These are phyloP conservation scores for Ophiostoma australiae DNA, from an alignment of 2,329 filamentous ascomycete species.

Conservation along the genomic window DNA sequence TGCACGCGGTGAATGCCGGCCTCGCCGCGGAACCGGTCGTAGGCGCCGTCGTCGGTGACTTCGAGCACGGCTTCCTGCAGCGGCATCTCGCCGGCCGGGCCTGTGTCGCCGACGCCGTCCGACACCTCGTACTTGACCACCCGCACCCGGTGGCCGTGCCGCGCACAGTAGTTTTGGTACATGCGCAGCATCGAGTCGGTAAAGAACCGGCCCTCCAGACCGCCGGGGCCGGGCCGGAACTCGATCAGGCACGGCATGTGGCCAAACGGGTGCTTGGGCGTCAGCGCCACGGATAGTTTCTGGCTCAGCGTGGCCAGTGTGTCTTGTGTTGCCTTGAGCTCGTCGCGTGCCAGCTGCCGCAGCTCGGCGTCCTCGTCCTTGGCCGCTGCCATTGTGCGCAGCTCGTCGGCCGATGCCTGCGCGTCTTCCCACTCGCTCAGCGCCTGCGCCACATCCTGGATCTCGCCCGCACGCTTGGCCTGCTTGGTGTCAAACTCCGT, in stretches of 20 bases:
- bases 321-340: conserved; percentile 62
- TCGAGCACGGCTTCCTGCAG: conserved; percentile 86
- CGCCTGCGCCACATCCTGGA: conserved; percentile 53
- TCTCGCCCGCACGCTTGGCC: conserved; percentile 58
- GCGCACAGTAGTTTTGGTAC: conserved; percentile 71
- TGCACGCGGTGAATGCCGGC: conserved; percentile 95
- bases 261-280: conserved; percentile 85
- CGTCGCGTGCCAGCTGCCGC: conserved; percentile 71
- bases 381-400: conserved; percentile 46
- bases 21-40: conserved; percentile 76
- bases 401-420: conserved; percentile 50
- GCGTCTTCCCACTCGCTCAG: conserved; percentile 56
- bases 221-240: conserved; percentile 85
- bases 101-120: conserved; percentile 56
- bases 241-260: conserved; percentile 86
- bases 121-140: conserved; percentile 76
- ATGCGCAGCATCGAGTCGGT: conserved; percentile 82
- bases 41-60: conserved; percentile 69
- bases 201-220: conserved; percentile 86
- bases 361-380: conserved; percentile 64
- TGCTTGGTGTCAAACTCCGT: conserved; percentile 52
- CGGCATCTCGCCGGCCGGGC: conserved; percentile 58
- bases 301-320: conserved; percentile 59
- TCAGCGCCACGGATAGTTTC: conserved; percentile 68
- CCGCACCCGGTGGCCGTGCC: conserved; percentile 59